Evolutionary conservation across 2,329 filamentous ascomycete species (phyloP), one percentile per base, ranked within the genome.

Genomic region (Pseudogymnoascus pannorum): DNA sequence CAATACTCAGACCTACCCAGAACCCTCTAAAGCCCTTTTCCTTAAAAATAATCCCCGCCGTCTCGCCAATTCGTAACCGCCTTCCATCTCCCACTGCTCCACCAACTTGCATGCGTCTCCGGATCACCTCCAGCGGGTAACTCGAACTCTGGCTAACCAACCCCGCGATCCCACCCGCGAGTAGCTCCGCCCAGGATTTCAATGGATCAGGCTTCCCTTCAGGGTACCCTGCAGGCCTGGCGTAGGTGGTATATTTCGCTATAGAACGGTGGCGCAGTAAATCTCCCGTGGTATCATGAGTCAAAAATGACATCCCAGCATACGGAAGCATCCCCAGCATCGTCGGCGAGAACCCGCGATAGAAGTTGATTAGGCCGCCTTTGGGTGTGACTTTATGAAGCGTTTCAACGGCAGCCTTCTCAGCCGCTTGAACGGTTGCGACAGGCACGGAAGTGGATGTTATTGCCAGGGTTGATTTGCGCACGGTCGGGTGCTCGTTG

Each of bases 301-400:
- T 96, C 40, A 99, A 82, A 76, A 99, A 99, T 1, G 92, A 96
- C 70, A 95, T 87, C 68, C 94, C 94, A 1, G 94, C 94, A 71
- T 99, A 99, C 0, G 94, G 94, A 0, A 99, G 78, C 93, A 99
- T 99, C 68, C 94, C 94, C 63, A 95, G 80, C 4, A 99, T 75
- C 0, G 94, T 97, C 0, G 93, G 90, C 0, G 86, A 85, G 74
- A 99, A 99, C 58, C 94, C 94, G 57, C 94, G 86, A 75, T 97
- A 99, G 74, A 99, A 99, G 74, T 99, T 99, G 61, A 85, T 75
- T 0, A 97, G 73, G 3, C 93, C 93, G 9, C 81, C 81, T 24
- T 79, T 80, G 0, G 89, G 87, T 0, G 82, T 78, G 0, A 81
- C 77, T 8, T 78, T 75, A 20, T 81, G 78, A 0, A 85, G 76